Evolutionary conservation across 2,329 filamentous ascomycete genomes (phyloP), one percentile per base, ranked within the genome.

Genomic region (Periconia sp.): DNA sequence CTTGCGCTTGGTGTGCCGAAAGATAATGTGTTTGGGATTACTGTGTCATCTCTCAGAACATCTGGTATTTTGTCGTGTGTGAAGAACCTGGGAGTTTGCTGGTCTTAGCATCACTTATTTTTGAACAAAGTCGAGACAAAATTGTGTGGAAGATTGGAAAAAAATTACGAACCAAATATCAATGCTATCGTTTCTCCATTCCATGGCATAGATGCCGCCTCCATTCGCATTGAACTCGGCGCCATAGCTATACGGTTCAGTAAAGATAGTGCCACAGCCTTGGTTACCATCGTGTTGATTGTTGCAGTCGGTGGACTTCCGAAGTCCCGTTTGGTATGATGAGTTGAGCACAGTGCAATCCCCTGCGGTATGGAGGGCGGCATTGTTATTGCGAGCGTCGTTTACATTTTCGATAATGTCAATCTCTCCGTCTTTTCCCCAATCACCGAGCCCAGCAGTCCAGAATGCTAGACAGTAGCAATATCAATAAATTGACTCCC

Each of bases 131-230:
- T 27, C 23, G 23, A 27, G 23, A 27, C 23, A 27, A 27, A 27
- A 27, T 27, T 27, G 3, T 8, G 23, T 27, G 15, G 15, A n/a
- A 5, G 33, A n/a, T 37, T 11, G 13, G 15, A 37, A 13, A n/a
- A 37, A 6, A 11, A 14, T 13, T 37, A 37, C 33, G 33, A 14
- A 37, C 85, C 86, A 96, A 60, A 95, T 81, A 30, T 81, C 80
- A 69, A 97, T 92, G 55, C 79, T 78, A 0, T 80, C 66, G 30
- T 81, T 80, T 1, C 87, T 90, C 89, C 91, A 95, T 53, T 74
- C 68, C 51, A 72, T 74, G 8, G 73, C 76, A 54, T 76, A 79
- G 58, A 77, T 63, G 43, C 73, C 73, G 31, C 74, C 74, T 14
- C 66, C 68, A 13, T 58, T 63, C 2, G 41, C 43, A 47, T 73